Evolutionary conservation across 495 filamentous ascomycete species (phyloP).

Genomic region (Hypoxylon lenormandii): DNA sequence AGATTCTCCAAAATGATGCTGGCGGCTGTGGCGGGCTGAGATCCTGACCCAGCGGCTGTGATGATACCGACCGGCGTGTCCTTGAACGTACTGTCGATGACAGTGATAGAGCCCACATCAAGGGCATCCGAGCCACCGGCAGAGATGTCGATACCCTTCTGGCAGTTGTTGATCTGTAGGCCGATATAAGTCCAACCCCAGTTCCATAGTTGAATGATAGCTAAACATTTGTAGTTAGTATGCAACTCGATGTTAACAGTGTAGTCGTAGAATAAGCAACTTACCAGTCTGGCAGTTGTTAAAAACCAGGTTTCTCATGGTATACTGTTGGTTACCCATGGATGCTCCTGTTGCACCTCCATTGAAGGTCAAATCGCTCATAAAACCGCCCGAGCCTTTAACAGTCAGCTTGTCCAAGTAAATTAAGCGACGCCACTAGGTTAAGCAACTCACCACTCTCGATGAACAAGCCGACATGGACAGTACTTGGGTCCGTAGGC

Average conservation of each 20-base stretch:
- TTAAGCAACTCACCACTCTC: conserved; percentile 66
- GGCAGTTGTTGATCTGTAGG: conserved; percentile 72
- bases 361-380: conserved; percentile 73
- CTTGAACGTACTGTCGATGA: conserved; percentile 79
- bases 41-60: conserved; percentile 69
- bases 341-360: conserved; percentile 75
- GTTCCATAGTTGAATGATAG: conserved; percentile 66
- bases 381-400: conserved; percentile 76
- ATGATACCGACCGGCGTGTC: conserved; percentile 76
- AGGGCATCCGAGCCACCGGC: conserved; percentile 59
- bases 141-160: conserved; percentile 72
- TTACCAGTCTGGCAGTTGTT: conserved; percentile 66
- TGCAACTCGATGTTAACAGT: conserved; percentile 61
- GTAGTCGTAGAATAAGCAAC: conserved; percentile 58
- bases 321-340: conserved; percentile 85
- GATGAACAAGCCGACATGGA: conserved; percentile 78
- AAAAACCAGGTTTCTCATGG: conserved; percentile 78
- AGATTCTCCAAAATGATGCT: conserved; percentile 75
- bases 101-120: conserved; percentile 66
- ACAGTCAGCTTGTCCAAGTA: conserved; percentile 5
- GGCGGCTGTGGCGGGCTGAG: conserved; percentile 63
- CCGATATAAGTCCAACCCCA: conserved; percentile 70
- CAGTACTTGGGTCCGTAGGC: conserved; percentile 68
- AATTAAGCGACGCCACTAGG: background rate
- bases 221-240: conserved; percentile 57